phyloP scores from a whole-genome alignment of 78 protist genomes.

The Dictyostelium citrinum region DNA sequence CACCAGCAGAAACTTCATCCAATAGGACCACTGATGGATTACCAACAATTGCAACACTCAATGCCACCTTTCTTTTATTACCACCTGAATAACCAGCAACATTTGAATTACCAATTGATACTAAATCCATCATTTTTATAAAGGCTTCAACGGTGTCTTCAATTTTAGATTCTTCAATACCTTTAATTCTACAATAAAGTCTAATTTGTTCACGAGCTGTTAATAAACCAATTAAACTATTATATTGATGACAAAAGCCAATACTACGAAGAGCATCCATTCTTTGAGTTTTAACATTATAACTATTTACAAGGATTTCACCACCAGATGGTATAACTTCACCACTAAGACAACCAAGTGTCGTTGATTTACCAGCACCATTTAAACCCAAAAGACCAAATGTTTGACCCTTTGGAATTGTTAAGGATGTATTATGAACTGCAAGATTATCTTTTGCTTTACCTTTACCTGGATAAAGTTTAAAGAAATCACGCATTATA shows the following conservation, averaged over 20 bases:
- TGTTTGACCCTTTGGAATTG: constrained; percentile 79
- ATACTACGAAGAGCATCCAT: constrained; percentile 16
- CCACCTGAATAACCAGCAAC: constrained; percentile 84
- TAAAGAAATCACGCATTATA: not conserved
- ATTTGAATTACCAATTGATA: not conserved
- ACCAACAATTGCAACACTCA: constrained; percentile 86
- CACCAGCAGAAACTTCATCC: constrained; percentile 85
- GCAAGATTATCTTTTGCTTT: not conserved
- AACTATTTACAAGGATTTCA: constrained; percentile 54
- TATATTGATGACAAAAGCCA: constrained; percentile 94
- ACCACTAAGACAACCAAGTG: constrained; percentile 89
- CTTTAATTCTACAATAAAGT: constrained; percentile 86
- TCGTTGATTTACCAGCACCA: constrained; percentile 97
- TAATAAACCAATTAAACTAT: constrained; percentile 82
- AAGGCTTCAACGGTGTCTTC: not conserved
- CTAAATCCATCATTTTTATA: constrained; percentile 41
- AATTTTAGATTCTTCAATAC: constrained; percentile 11
- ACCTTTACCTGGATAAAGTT: not conserved
- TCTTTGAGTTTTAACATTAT: not conserved
- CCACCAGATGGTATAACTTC: constrained; percentile 87
- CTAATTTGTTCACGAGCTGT: constrained; percentile 88
- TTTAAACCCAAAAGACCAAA: constrained; percentile 94
- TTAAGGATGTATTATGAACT: constrained; percentile 63
- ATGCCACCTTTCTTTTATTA: constrained; percentile 86
- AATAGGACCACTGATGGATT: constrained; percentile 71